phyloP scores from a whole-genome alignment of 495 filamentous ascomycete species.

The Penicillium paradoxum region DNA sequence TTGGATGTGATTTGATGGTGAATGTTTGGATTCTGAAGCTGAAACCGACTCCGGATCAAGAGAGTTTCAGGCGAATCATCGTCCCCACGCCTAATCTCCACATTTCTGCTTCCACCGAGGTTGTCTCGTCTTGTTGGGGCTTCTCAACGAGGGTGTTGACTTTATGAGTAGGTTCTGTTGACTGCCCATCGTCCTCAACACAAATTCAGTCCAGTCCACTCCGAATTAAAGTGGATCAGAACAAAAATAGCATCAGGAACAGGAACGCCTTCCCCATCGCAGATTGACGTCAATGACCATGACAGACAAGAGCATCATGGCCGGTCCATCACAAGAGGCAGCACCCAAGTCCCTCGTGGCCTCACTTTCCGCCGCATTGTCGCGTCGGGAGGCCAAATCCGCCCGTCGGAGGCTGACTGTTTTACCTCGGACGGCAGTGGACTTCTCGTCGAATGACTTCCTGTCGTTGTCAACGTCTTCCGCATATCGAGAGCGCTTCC shows the following conservation, averaged over 20 bases:
- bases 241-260: not conserved
- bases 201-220: not conserved
- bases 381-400: constrained; percentile 37
- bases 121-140: not conserved
- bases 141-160: not conserved
- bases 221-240: not conserved
- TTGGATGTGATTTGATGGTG: too few species aligned
- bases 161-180: not conserved
- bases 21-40: too few species aligned
- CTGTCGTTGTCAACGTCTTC: constrained; percentile 39
- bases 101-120: not conserved
- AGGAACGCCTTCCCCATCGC: not conserved
- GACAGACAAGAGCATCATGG: not conserved
- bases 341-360: constrained; percentile 26
- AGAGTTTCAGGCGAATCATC: not conserved
- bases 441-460: constrained; percentile 48
- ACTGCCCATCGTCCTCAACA: not conserved
- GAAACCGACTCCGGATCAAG: not conserved
- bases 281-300: not conserved
- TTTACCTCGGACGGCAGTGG: constrained; percentile 28
- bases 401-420: constrained; percentile 44
- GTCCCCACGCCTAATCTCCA: not conserved
- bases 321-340: not conserved
- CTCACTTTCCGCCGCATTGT: constrained; percentile 34
- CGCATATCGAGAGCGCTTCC: constrained; percentile 25